A percentile compares a stretch with the other conserved stretches of the same genome.
phyloP scores from a whole-genome alignment of 2,329 filamentous ascomycete species.

The Xylariaceae sp. region DNA sequence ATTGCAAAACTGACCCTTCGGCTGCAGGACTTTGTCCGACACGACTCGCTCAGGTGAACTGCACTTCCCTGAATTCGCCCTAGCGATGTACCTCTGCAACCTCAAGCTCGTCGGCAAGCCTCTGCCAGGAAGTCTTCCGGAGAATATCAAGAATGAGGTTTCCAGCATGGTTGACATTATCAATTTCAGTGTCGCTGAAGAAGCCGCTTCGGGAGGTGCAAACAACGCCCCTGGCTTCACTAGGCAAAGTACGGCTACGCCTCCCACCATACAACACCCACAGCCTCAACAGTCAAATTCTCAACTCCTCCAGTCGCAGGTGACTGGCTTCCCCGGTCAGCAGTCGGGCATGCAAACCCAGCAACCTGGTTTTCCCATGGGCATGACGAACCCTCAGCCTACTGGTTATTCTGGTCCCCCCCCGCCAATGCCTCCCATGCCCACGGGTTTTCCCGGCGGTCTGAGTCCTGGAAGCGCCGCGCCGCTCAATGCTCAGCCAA shows the following conservation, averaged over 20 bases:
- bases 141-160: slow-evolving; percentile 90
- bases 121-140: slow-evolving; percentile 71
- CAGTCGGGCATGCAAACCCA: slow-evolving; percentile 62
- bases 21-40: slow-evolving; percentile 77
- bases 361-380: slow-evolving; percentile 64
- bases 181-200: slow-evolving; percentile 85
- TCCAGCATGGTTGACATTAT: slow-evolving; percentile 99
- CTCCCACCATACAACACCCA: slow-evolving; percentile 62
- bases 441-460: slow-evolving; percentile 64
- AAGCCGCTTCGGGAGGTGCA: slow-evolving; percentile 51
- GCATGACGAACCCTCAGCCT: slow-evolving; percentile 65
- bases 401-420: slow-evolving; percentile 78
- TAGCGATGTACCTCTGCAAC: slow-evolving; percentile 99
- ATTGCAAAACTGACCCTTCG: slow-evolving; percentile 18
- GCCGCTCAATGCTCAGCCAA: slow-evolving; percentile 87
- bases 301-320: slow-evolving; percentile 61
- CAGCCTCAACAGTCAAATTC: slow-evolving; percentile 73
- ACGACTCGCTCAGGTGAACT: slow-evolving; percentile 95
- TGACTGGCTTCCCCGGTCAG: slow-evolving; percentile 64
- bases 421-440: slow-evolving; percentile 82
- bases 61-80: slow-evolving; percentile 94
- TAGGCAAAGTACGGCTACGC: slow-evolving; percentile 47
- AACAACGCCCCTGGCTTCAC: slow-evolving; percentile 72
- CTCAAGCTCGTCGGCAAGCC: slow-evolving; percentile 84
- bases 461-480: slow-evolving; percentile 51